Base-by-base conservation (phyloP, 2,329 filamentous ascomycete species). In the Colletotrichum siamense region DNA sequence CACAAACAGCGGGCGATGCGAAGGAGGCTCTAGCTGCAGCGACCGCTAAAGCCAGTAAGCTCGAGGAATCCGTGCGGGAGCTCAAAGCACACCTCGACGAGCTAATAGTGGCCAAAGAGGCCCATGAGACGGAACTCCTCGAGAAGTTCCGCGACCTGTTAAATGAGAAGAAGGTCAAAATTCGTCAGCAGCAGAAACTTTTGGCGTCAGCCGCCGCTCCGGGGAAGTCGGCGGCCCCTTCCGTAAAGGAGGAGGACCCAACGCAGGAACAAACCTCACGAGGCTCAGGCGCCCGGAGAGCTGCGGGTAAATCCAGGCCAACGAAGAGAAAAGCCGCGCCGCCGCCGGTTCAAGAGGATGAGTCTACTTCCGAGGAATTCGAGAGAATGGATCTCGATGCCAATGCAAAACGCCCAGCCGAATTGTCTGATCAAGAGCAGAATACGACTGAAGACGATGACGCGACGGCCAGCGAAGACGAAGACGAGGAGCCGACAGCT, bases 161-260 rank as follows among this genome's bases (percentile, higher is more conserved):
- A 2, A 96, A 96, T 79, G 91, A 94, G 82, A 96, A 96, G 86
- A 96, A 96, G 84, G 87, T 93, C 69, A 96, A 95, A 84, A 96
- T 96, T 66, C 87, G 94, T 59, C 91, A 95, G 79, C 94, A 95
- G 84, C 92, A 94, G 80, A 89, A 90, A 52, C 84, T 94, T 24
- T 84, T 95, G 28, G 83, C 86, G 5, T 79, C 85, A 3, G 87
- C 89, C 69, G 82, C 88, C 44, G 85, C 87, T 34, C 80, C 83
- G 16, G 80, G 82, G 62, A 80, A 76, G 79, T 73, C 95, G 26
- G 83, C 86, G 4, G 78, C 85, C 2, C 87, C 87, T 5, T 88
- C 89, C 70, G 82, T 88, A 49, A 85, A 88, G 44, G 79, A 82
- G 18, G 80, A 82, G 57, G 69, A 65, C 39, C 72, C 34, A 24